Evolutionary conservation across 108 stramenopile genomes (phyloP), one percentile per base, ranked within the genome.

Genomic region (Nitzschia sp.): DNA sequence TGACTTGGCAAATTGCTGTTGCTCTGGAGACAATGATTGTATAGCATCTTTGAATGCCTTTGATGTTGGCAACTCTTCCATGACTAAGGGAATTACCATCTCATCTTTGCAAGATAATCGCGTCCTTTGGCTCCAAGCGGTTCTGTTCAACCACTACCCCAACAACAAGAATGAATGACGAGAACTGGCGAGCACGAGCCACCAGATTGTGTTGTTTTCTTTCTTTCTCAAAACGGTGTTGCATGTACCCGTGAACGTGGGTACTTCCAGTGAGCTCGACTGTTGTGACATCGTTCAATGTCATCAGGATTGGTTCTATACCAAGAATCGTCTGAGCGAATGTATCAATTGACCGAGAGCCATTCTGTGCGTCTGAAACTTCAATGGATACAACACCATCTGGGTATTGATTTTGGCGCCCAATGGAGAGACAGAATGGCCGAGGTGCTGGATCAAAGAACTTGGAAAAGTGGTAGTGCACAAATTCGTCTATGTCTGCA

Each of bases 31-130:
- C 8, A 95, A 73, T 11, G 85, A 86, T 55, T 60, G 53, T 26
- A 95, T 87, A 20, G 91, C 88, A 75, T 95, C 92, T 44, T 90
- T 86, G 81, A 96, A 96, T 56, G 86, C 89, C 69, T 90, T 90
- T 12, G 95, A 84, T 1, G 89, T 86, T 17, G 95, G 95, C 43
- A 96, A 54, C 41, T 87, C 86, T 15, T 91, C 80, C 37, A 94
- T 52, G 6, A 91, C 65, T 40, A 96, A 53, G 0, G 95, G 91
- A 34, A 96, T 84, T 12, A 86, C 41, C 3, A 91, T 63, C 54
- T 93, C 91, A 61, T 96, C 95, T 83, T 93, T 96, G 78, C 2
- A 96, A 20, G 20, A 96, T 87, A 38, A 92, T 84, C 0, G 91
- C 95, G 66, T 91, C 79, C 74, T 89, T 76, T 8, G 95, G 92